Conservation (phyloP, 495 filamentous ascomycete genomes). For the Penicillium alfredii region DNA sequence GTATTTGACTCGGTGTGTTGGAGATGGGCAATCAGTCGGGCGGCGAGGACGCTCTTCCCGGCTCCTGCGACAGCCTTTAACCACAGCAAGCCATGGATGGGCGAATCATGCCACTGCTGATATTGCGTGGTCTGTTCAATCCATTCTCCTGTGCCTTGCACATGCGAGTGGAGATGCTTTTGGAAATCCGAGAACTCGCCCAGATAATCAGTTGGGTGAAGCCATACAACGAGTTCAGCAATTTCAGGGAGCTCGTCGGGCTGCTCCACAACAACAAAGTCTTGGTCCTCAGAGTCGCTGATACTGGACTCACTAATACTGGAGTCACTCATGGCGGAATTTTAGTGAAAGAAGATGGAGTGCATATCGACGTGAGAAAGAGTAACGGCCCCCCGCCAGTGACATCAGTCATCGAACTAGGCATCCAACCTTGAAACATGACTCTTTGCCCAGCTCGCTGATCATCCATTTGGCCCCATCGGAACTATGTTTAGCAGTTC, state of each 20-base stretch:
- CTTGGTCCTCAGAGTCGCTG: too few relatives aligned
- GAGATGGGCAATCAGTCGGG: conserved; percentile 28
- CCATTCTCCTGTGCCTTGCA: conserved; percentile 42
- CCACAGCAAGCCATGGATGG: conserved; percentile 38
- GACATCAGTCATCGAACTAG: too few relatives aligned
- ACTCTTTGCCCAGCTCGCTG: too few relatives aligned
- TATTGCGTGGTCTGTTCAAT: conserved; percentile 29
- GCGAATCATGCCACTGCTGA: conserved; percentile 33
- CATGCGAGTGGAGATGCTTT: conserved; percentile 21
- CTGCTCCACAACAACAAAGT: too few relatives aligned
- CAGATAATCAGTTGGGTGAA: conserved; percentile 57
- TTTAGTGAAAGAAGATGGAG: too few relatives aligned
- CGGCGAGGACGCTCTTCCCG: conserved; percentile 48
- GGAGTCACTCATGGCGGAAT: conserved; percentile 69
- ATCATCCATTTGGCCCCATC: too few relatives aligned
- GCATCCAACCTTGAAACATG: too few relatives aligned
- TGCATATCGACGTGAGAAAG: too few relatives aligned
- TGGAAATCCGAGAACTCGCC: background rate
- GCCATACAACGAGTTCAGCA: too few relatives aligned
- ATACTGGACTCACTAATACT: conserved; percentile 69
- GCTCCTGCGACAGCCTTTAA: conserved; percentile 47
- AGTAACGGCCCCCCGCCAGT: too few relatives aligned
- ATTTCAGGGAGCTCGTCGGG: too few relatives aligned
- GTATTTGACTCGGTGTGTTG: conserved; percentile 9
- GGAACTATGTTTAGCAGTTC: too few relatives aligned